Evolutionary conservation across 2,329 filamentous ascomycete genomes (phyloP), one percentile per base, ranked within the genome.

Genomic region (Fusarium drepaniforme): DNA sequence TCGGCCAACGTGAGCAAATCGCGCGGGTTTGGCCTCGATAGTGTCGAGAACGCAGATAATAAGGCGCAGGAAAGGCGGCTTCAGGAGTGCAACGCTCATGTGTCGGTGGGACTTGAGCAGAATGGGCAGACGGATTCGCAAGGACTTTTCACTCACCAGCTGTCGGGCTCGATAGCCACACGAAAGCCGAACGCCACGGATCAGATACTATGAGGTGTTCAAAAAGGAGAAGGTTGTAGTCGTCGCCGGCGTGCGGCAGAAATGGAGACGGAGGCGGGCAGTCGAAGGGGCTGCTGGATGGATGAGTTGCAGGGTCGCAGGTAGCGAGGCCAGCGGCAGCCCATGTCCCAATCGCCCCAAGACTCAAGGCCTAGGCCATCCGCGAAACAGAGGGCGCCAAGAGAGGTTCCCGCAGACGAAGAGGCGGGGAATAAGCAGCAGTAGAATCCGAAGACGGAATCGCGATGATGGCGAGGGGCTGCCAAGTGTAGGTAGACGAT

Each of bases 261-360:
- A 75, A 65, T 60, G 42, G 44, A 75, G 46, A 59, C 68, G 62
- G 72, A 64, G 44, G 68, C 58, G 63, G 70, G 66, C 74, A 75
- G 68, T 76, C 67, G 61, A 79, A 67, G 68, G 68, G 74, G 75
- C 58, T 73, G 72, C 70, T 69, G 75, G 72, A 68, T 68, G 66
- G 73, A 76, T 71, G 70, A 77, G 67, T 75, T 75, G 75, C 74
- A 81, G 76, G 75, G 75, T 79, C 78, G 77, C 72, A 76, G 76
- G 77, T 76, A 78, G 78, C 76, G 77, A 81, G 78, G 78, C 79
- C 82, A 80, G 76, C 75, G 78, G 75, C 78, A 82, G 82, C 81
- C 80, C 82, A 82, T 78, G 75, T 82, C 80, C 82, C 82, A 84
- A 83, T 84, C 83, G 82, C 81, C 80, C 76, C 79, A 75, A 78